Evolutionary conservation across 352 stramenopile species (phyloP).

Genomic region (Globisporangium heterothallicum): DNA sequence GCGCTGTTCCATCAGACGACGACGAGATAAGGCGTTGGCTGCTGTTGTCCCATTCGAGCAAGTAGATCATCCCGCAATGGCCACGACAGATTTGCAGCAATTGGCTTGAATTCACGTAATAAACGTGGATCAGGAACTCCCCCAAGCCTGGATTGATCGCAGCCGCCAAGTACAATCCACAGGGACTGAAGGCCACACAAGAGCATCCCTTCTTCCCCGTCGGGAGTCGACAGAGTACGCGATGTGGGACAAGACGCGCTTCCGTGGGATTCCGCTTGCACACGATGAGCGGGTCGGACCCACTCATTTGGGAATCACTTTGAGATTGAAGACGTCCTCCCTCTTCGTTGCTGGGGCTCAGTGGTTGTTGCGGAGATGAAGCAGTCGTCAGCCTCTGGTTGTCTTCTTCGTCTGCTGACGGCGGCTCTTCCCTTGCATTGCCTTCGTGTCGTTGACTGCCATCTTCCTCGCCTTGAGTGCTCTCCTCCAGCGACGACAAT

Average conservation of each 20-base stretch:
- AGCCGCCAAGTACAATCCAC: slow-evolving; percentile 45
- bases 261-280: slow-evolving; percentile 34
- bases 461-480: no score
- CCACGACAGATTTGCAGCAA: slow-evolving; percentile 32
- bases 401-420: no score
- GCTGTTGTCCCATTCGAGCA: slow-evolving; percentile 38
- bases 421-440: no score
- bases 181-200: slow-evolving; percentile 51
- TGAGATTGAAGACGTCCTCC: no score
- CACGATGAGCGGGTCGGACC: slow-evolving; percentile 14
- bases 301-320: slow-evolving; percentile 7
- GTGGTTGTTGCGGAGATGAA: no score
- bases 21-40: slow-evolving; percentile 36
- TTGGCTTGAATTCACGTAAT: slow-evolving; percentile 34
- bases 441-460: no score
- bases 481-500: no score
- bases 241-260: slow-evolving; percentile 49
- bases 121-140: slow-evolving; percentile 40
- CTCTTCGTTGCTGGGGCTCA: background rate
- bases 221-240: slow-evolving; percentile 43
- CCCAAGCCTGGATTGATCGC: slow-evolving; percentile 27
- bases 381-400: no score
- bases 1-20: slow-evolving; percentile 53
- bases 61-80: slow-evolving; percentile 55
- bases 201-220: slow-evolving; percentile 57